Evolutionary conservation across 1,284 basidiomycete species (phyloP).

Genomic region (Inonotus obliquus): DNA sequence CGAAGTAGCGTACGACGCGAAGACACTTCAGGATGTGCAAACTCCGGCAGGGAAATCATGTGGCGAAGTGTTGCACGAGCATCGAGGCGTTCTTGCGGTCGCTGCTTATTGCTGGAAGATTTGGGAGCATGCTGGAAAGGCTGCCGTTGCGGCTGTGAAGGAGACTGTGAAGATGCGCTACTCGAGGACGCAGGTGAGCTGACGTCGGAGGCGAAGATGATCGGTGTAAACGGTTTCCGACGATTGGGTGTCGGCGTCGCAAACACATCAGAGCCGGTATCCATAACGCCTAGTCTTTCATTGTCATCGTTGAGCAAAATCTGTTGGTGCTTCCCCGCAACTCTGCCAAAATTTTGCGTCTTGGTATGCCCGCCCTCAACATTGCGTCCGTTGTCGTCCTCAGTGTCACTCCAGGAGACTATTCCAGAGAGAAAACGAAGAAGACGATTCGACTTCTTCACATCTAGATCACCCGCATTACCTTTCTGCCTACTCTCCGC

Average conservation of each 20-base stretch:
- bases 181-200: conserved; percentile 16
- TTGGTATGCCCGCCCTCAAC: not conserved
- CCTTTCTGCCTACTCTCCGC: conserved; percentile 21
- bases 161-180: conserved; percentile 12
- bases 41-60: conserved; percentile 59
- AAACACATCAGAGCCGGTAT: not conserved
- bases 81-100: conserved; percentile 30
- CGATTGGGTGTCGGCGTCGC: conserved; percentile 12
- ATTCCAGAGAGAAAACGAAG: conserved; percentile 10
- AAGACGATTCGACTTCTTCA: conserved; percentile 22
- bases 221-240: conserved; percentile 12
- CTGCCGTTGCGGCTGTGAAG: conserved; percentile 1
- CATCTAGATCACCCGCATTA: conserved; percentile 24
- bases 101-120: not conserved
- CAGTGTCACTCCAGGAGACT: conserved; percentile 6
- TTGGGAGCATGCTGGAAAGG: not conserved
- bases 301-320: not conserved
- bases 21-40: conserved; percentile 25
- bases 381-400: not conserved
- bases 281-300: not conserved
- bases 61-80: conserved; percentile 63
- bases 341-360: conserved; percentile 9
- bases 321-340: conserved; percentile 6
- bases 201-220: conserved; percentile 11
- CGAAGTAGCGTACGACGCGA: not conserved